phyloP scores from a whole-genome alignment of 352 stramenopile genomes.

The Pseudoperonospora humuli region DNA sequence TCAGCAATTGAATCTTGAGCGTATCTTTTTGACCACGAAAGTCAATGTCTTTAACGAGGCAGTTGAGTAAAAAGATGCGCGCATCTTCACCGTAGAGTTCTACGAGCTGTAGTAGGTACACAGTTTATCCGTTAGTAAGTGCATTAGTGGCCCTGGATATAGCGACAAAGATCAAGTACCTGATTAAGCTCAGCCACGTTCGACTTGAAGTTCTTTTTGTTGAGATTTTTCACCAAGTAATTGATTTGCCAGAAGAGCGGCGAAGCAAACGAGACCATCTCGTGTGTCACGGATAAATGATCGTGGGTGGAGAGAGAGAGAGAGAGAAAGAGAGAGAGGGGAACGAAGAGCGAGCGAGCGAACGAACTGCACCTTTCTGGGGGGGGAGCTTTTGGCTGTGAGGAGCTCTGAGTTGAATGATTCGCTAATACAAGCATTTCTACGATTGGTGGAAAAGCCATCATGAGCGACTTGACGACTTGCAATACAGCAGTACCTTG shows the following conservation, averaged over 20 bases:
- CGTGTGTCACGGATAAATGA: too few species aligned
- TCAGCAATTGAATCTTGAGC: conserved; percentile 85
- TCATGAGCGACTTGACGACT: conserved; percentile 10
- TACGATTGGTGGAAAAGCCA: conserved; percentile 2
- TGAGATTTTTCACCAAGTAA: conserved; percentile 89
- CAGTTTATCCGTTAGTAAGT: not conserved
- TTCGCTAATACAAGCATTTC: not conserved
- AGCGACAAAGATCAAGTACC: conserved; percentile 32
- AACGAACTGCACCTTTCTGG: conserved; percentile 12
- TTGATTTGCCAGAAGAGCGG: conserved; percentile 92
- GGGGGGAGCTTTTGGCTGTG: conserved; percentile 7
- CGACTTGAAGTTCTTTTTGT: conserved; percentile 92
- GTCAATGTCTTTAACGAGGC: conserved; percentile 86
- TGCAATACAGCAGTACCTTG: not conserved
- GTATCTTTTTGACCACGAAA: conserved; percentile 85
- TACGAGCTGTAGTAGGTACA: conserved; percentile 83
- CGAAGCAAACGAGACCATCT: conserved; percentile 87
- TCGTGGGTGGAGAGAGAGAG: not conserved
- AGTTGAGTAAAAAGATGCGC: conserved; percentile 87
- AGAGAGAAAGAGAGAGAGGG: not conserved
- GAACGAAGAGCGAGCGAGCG: not conserved
- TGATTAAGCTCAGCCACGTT: conserved; percentile 90
- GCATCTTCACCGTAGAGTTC: conserved; percentile 88
- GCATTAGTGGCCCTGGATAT: too few species aligned
- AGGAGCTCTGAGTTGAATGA: conserved; percentile 12